Conservation (phyloP, 2,329 filamentous ascomycete species). For the Fusarium beomiforme region DNA sequence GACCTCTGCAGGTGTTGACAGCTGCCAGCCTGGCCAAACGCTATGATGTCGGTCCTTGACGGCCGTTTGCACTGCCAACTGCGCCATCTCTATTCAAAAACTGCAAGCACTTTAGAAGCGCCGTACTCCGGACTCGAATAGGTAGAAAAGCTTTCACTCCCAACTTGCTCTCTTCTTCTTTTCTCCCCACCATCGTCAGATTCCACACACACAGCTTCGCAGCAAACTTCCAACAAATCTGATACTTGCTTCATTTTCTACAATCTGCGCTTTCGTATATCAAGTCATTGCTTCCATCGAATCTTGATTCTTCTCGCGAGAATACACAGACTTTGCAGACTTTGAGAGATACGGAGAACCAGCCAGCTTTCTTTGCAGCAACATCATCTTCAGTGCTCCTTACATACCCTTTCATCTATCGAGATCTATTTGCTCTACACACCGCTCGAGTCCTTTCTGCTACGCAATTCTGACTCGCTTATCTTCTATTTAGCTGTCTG, state of each 20-base stretch:
- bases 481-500: background rate
- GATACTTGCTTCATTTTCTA: background rate
- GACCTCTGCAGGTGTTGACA: background rate
- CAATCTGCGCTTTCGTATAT: background rate
- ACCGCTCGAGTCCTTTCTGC: background rate
- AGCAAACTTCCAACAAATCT: conserved; percentile 17
- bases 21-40: background rate
- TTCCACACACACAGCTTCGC: background rate
- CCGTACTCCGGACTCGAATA: background rate
- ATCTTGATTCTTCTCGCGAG: background rate
- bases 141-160: background rate
- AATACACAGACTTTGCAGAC: background rate
- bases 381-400: background rate
- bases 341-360: background rate
- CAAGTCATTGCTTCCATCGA: background rate
- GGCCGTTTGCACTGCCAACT: conserved; percentile 1
- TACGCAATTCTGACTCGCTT: conserved; percentile 2
- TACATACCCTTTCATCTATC: background rate
- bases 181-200: conserved; percentile 14
- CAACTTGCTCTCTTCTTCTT: background rate
- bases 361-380: background rate
- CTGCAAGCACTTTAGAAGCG: background rate
- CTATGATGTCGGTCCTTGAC: background rate
- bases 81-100: background rate
- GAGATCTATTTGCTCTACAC: background rate